Conservation (phyloP, 805 yeast species). For the Kluyveromyces dobzhanskii region DNA sequence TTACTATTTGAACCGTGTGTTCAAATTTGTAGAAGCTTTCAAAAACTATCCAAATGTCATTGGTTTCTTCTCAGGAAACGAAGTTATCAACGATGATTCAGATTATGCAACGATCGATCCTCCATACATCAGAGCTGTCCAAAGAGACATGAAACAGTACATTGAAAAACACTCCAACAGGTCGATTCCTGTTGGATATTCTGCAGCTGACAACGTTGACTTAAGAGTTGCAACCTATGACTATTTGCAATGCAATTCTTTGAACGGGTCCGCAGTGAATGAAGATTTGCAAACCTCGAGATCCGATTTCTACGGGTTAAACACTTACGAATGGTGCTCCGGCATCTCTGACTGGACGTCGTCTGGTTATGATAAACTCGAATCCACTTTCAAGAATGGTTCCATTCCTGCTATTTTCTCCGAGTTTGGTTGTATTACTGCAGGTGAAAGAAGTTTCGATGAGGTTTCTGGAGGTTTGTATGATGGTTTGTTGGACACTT, state of each 20-base stretch:
- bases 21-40: constrained; percentile 78
- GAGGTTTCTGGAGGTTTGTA: constrained; percentile 65
- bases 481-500: constrained; percentile 54
- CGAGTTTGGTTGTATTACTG: constrained; percentile 77
- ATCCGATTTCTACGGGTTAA: constrained; percentile 82
- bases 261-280: constrained; percentile 37
- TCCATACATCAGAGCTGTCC: constrained; percentile 77
- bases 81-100: constrained; percentile 70
- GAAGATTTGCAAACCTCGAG: constrained; percentile 50
- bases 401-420: constrained; percentile 63
- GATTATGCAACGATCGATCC: constrained; percentile 60
- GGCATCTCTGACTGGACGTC: constrained; percentile 46
- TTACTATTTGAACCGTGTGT: constrained; percentile 65
- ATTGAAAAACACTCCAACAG: constrained; percentile 61
- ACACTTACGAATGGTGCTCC: constrained; percentile 88
- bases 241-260: constrained; percentile 70
- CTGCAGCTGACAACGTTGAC: constrained; percentile 78
- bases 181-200: constrained; percentile 87
- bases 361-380: constrained; percentile 62
- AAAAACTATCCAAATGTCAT: constrained; percentile 74
- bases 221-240: constrained; percentile 68
- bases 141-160: constrained; percentile 85
- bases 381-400: constrained; percentile 47
- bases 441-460: constrained; percentile 73
- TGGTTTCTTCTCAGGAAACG: constrained; percentile 90